Evolutionary conservation across 2,329 filamentous ascomycete species (phyloP).

Genomic region (Bertia moriformis): DNA sequence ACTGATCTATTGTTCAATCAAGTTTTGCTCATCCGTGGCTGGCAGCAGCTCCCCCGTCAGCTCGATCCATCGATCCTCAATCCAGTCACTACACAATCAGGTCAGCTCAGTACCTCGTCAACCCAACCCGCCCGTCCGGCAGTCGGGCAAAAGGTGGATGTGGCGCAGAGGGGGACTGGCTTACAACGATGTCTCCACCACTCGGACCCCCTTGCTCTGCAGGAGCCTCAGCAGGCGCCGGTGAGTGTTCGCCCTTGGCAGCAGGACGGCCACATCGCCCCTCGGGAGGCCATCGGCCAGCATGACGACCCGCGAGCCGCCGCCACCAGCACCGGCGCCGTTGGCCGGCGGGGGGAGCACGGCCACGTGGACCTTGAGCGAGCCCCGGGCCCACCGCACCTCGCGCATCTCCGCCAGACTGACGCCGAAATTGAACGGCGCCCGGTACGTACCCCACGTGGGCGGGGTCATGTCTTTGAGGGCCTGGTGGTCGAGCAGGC

Average conservation of each 20-base stretch:
- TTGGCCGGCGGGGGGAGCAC: too few relatives aligned
- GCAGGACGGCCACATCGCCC: constrained; percentile 28
- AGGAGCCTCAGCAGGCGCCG: constrained; percentile 33
- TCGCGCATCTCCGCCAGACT: constrained; percentile 27
- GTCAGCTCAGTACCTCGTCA: background rate
- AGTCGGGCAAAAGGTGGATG: constrained; percentile 1
- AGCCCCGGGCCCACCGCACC: constrained; percentile 26
- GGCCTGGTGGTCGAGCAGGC: constrained; percentile 35
- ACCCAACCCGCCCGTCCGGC: background rate
- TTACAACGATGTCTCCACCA: constrained; percentile 25
- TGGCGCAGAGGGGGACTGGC: too few relatives aligned
- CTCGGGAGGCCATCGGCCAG: constrained; percentile 14
- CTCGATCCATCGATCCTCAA: constrained; percentile 17
- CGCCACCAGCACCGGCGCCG: too few relatives aligned
- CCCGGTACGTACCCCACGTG: constrained; percentile 32
- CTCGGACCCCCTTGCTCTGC: constrained; percentile 22
- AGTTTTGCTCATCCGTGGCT: constrained; percentile 8
- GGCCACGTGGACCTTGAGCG: too few relatives aligned
- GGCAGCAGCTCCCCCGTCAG: constrained; percentile 18
- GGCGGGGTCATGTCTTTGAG: constrained; percentile 25
- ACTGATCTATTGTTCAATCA: background rate
- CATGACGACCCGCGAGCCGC: too few relatives aligned
- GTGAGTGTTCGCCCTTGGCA: constrained; percentile 36
- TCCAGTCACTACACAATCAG: constrained; percentile 6
- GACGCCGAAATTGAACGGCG: constrained; percentile 34